These are phyloP conservation scores for Plectranthus barbatus DNA, from an alignment of 257 asterid species.

Conservation along the genomic window DNA sequence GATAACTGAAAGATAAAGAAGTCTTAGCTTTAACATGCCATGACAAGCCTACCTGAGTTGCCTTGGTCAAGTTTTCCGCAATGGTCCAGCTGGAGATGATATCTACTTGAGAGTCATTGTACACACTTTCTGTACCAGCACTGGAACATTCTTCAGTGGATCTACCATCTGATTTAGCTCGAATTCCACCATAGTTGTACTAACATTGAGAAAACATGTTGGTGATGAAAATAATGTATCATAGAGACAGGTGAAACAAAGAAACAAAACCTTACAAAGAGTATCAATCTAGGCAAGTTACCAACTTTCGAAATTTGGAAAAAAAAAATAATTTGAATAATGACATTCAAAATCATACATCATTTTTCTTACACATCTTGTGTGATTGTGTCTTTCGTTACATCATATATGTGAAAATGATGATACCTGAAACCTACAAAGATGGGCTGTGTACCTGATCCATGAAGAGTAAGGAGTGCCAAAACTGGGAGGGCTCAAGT, in stretches of 20 bases:
- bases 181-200: conserved; percentile 97
- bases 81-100: conserved; percentile 82
- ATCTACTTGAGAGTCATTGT: conserved; percentile 50
- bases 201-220: conserved; percentile 17
- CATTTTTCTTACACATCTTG: not conserved
- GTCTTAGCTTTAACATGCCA: not conserved
- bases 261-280: not conserved
- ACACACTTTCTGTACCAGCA: conserved; percentile 28
- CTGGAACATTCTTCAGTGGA: conserved; percentile 40
- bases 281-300: not conserved
- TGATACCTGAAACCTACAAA: conserved; percentile 13
- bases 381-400: not conserved
- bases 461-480: conserved; percentile 96
- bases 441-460: conserved; percentile 66
- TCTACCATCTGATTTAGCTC: conserved; percentile 47
- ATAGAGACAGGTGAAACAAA: not conserved
- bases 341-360: not conserved
- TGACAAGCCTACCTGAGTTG: conserved; percentile 56
- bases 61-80: conserved; percentile 68
- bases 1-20: conserved; percentile 1
- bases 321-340: not conserved
- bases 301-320: not conserved
- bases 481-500: conserved; percentile 84
- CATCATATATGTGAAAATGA: conserved; percentile 6
- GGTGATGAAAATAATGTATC: conserved; percentile 1